Evolutionary conservation across 2,329 filamentous ascomycete species (phyloP), one percentile per base, ranked within the genome.

Genomic region (Fusarium sp.): DNA sequence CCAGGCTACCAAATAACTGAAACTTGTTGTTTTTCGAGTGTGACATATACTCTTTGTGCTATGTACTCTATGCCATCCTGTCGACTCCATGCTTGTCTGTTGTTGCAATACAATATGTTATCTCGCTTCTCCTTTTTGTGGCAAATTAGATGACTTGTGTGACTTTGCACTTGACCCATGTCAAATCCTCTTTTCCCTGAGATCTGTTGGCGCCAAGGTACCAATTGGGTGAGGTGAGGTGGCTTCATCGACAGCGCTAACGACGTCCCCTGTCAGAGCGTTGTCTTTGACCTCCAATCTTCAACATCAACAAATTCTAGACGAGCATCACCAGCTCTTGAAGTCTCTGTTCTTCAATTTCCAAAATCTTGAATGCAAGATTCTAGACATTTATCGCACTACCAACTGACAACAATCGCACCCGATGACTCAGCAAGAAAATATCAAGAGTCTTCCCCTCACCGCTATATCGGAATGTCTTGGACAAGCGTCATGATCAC

Each of bases 121-220:
- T 51, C 49, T 51, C 49, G 49, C 49, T 51, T 51, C 49, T 51
- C 49, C 49, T 51, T 51, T 51, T 51, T 51, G 49, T 51, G 49
- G 49, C 49, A 51, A 51, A 51, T 51, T 51, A 51, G 49, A 14
- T 41, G 32, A 27, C 25, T 51, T 51, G 49, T 51, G 49, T 41
- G 49, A 51, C 49, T 41, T 51, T 23, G 47, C 23, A 13, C 23
- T 40, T 41, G 23, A 21, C 32, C 32, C 49, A 51, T 40, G 32
- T 40, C 30, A 34, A 21, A 23, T 30, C 27, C 47, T 21, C 48
- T n/a, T 18, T 27, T 34, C 32, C 37, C 18, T 46, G 25, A 37
- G 34, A 28, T 46, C 43, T 46, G 25, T 46, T 46, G 43, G 43
- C 43, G 25, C 25, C 43, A 46, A 28, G 43, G n/a, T 27, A 34